A percentile compares a stretch with the other conserved stretches of the same genome.
These are phyloP conservation scores for Hygrophoropsis aurantiaca DNA, from an alignment of 768 basidiomycete genomes.

Conservation along the genomic window DNA sequence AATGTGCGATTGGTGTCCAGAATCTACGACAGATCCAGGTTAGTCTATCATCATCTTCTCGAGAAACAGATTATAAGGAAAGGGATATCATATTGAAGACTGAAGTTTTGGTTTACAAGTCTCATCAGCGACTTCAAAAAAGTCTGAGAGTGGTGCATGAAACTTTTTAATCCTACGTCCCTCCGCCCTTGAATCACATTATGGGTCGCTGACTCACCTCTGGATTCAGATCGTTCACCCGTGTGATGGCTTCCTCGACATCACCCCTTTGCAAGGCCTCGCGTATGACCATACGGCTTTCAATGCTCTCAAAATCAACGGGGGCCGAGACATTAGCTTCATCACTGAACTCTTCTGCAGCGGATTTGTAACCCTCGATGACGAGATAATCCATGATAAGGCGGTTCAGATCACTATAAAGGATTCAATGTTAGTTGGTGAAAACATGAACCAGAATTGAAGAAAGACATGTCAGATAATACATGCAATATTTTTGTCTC, in stretches of 20 bases:
- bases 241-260: conserved; percentile 92
- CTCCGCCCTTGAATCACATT: conserved; percentile 8
- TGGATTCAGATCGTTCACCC: conserved; percentile 93
- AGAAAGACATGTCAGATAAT: conserved; percentile 71
- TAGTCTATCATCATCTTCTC: conserved; percentile 9
- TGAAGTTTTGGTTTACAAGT: conserved; percentile 78
- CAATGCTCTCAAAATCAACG: conserved; percentile 89
- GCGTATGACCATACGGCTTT: conserved; percentile 91
- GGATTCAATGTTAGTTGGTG: conserved; percentile 21
- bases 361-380: conserved; percentile 95
- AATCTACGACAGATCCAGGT: conserved; percentile 60
- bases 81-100: conserved; percentile 88
- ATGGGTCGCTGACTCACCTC: conserved; percentile 66
- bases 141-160: conserved; percentile 99
- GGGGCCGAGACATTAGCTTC: conserved; percentile 78
- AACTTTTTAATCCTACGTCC: conserved; percentile 78
- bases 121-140: conserved; percentile 80
- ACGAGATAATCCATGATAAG: conserved; percentile 98
- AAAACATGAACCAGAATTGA: conserved; percentile 20
- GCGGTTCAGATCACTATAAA: conserved; percentile 82
- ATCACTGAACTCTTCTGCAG: conserved; percentile 91
- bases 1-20: conserved; percentile 92
- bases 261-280: conserved; percentile 93
- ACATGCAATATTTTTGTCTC: conserved; percentile 78
- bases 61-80: conserved; percentile 6